Percentiles rank a stretch among this genome's conserved stretches.
phyloP scores from a whole-genome alignment of 371 early-diverging fungal genomes.

The Polyrhizophydium stewartii region DNA sequence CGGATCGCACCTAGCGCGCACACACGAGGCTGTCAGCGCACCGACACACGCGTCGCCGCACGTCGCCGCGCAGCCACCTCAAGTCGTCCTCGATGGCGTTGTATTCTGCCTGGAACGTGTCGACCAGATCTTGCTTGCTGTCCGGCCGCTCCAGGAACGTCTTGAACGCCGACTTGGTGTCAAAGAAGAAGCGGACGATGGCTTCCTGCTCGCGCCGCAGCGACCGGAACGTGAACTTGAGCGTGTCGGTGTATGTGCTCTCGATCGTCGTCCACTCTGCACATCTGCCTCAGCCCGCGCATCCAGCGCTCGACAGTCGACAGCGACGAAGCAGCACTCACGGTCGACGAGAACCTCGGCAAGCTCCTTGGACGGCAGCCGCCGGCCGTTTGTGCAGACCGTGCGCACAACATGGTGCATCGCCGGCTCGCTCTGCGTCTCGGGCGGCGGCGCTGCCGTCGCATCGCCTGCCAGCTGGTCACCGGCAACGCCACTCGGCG shows the following conservation, averaged over 20 bases:
- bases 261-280: constrained; percentile 53
- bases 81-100: constrained; percentile 53
- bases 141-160: constrained; percentile 47
- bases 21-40: too few relatives aligned
- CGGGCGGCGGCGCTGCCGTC: not conserved
- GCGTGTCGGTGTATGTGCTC: constrained; percentile 42
- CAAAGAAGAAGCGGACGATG: constrained; percentile 38
- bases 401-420: constrained; percentile 18
- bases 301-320: too few relatives aligned
- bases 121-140: constrained; percentile 43
- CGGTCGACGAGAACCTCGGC: constrained; percentile 46
- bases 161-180: constrained; percentile 40
- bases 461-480: too few relatives aligned
- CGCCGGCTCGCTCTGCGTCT: constrained; percentile 8
- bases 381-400: constrained; percentile 21
- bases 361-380: constrained; percentile 39
- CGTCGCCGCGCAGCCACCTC: constrained; percentile 29
- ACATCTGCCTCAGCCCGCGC: too few relatives aligned
- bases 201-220: constrained; percentile 42
- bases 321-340: constrained; percentile 8
- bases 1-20: constrained; percentile 32
- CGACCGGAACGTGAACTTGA: constrained; percentile 48
- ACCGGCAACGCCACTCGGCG: too few relatives aligned
- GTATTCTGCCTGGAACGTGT: constrained; percentile 45
- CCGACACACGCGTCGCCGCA: too few relatives aligned